Evolutionary conservation across 2,329 filamentous ascomycete species (phyloP).

Genomic region (Aspergillus awamori): DNA sequence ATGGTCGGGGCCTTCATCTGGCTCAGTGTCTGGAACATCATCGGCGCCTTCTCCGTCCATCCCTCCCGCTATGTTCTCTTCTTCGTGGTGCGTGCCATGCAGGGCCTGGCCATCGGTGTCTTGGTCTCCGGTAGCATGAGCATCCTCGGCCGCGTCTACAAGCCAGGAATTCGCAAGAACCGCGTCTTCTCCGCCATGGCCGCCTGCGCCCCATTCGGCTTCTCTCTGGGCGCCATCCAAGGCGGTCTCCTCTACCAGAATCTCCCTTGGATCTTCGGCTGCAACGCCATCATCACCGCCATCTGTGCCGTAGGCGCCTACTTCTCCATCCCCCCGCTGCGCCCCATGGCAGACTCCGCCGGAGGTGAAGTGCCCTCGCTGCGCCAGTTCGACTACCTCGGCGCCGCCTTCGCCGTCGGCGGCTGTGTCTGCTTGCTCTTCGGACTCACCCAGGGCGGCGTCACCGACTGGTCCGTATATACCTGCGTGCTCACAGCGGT

Average conservation of each 20-base stretch:
- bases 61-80: slow-evolving; percentile 40
- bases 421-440: slow-evolving; percentile 60
- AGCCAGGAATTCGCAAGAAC: slow-evolving; percentile 49
- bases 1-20: slow-evolving; percentile 50
- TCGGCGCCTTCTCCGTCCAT: slow-evolving; percentile 41
- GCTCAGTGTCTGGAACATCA: slow-evolving; percentile 46
- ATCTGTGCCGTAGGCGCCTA: slow-evolving; percentile 43
- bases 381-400: slow-evolving; percentile 42
- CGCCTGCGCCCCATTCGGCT: slow-evolving; percentile 51
- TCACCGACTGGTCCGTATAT: slow-evolving; percentile 55
- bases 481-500: slow-evolving; percentile 52
- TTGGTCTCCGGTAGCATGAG: slow-evolving; percentile 54
- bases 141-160: slow-evolving; percentile 51
- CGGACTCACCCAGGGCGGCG: slow-evolving; percentile 57
- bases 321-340: slow-evolving; percentile 44
- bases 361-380: slow-evolving; percentile 34
- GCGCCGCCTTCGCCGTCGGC: slow-evolving; percentile 51
- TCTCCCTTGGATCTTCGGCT: slow-evolving; percentile 50
- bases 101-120: slow-evolving; percentile 54
- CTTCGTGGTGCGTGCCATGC: slow-evolving; percentile 45
- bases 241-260: slow-evolving; percentile 46
- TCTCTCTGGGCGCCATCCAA: slow-evolving; percentile 47
- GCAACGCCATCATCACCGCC: slow-evolving; percentile 45
- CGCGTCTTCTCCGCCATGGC: slow-evolving; percentile 55
- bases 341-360: slow-evolving; percentile 32